A percentile compares a stretch with the other conserved stretches of the same genome.
Conservation (phyloP, 371 early-diverging fungal species). For the Rhizopus stolonifer region DNA sequence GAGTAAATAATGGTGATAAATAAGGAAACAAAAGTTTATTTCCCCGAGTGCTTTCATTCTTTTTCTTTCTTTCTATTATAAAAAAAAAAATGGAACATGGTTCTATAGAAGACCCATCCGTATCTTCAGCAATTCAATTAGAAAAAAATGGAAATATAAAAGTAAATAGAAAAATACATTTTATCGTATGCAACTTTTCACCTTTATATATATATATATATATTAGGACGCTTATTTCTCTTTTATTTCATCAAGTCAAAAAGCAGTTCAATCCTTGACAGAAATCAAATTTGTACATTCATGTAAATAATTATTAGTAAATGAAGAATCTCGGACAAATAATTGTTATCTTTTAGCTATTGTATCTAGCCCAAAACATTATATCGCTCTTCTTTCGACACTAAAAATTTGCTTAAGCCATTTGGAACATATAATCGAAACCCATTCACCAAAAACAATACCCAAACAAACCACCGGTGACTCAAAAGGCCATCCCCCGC, state of each 20-base stretch:
- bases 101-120: slow-evolving; percentile 19
- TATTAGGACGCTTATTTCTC: slow-evolving; percentile 49
- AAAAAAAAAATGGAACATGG: slow-evolving; percentile 31
- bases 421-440: slow-evolving; percentile 40
- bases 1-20: not conserved
- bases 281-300: slow-evolving; percentile 51
- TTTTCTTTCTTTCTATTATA: not conserved
- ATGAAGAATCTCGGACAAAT: no score
- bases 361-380: slow-evolving; percentile 43
- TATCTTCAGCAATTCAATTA: slow-evolving; percentile 31
- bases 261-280: slow-evolving; percentile 31
- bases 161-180: slow-evolving; percentile 15
- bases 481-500: slow-evolving; percentile 25
- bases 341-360: slow-evolving; percentile 30
- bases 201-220: no score
- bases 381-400: slow-evolving; percentile 30
- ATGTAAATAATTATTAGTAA: slow-evolving; percentile 27
- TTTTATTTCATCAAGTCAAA: slow-evolving; percentile 31
- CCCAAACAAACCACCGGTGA: slow-evolving; percentile 18
- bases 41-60: not conserved
- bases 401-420: slow-evolving; percentile 41
- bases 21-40: slow-evolving; percentile 3
- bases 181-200: not conserved
- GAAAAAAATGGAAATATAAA: slow-evolving; percentile 41
- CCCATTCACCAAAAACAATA: slow-evolving; percentile 26